Evolutionary conservation across 2,329 filamentous ascomycete genomes (phyloP), one percentile per base, ranked within the genome.

Genomic region (Diaporthe citriasiana): DNA sequence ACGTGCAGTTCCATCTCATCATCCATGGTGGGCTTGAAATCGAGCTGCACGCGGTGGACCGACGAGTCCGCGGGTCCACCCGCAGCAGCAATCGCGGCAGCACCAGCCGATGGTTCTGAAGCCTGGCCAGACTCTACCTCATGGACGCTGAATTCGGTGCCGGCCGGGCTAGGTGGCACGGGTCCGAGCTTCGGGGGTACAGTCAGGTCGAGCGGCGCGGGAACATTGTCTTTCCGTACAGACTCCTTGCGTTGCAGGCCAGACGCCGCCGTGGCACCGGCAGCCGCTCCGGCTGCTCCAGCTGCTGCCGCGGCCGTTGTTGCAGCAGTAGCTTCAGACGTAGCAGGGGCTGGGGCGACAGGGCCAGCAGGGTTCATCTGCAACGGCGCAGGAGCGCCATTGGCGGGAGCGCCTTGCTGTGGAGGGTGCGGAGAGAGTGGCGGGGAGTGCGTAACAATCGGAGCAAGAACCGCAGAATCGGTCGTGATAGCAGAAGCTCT

Each of bases 1-100:
- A 93, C 90, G 76, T 87, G 89, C 57, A 99, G 88, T 76, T 91
- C 93, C 80, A 99, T 87, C 84, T 99, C 97, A 81, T 99, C 97
- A 8, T 95, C 93, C 88, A 98, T 93, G 4, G 94, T 96, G 35
- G 97, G 95, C 82, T 91, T 93, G 84, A 98, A 99, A 83, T 98
- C 95, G 78, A 98, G 91, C 82, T 98, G 94, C 45, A 98, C 94
- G 76, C 97, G 94, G 83, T 98, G 93, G 72, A 98, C 95, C 77
- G 94, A 83, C 73, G 89, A 86, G 76, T 87, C 84, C 50, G 85
- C 81, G 30, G 91, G 90, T 25, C 90, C 91, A 72, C 89, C 90
- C 57, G 90, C 90, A 68, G 89, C 89, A 17, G 89, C 90, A 77
- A 92, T 92, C 56, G 89, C 91, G 15, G 88, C 88, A 56, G 89